These are phyloP conservation scores for Castanopsis chinensis DNA, from an alignment of 306 rosid genomes.

Conservation along the genomic window DNA sequence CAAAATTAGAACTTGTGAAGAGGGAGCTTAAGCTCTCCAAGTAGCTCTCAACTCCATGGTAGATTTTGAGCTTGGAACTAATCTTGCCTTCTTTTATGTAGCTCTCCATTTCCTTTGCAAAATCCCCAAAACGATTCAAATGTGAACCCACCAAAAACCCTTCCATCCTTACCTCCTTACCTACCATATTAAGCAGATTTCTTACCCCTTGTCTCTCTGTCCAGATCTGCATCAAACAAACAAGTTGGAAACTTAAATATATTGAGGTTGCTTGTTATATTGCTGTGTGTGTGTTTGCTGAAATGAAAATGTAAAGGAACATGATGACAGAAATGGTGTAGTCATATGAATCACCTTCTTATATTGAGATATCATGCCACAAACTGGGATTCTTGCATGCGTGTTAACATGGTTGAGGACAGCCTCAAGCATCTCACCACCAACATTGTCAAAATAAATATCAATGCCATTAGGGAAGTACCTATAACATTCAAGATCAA, in stretches of 20 bases:
- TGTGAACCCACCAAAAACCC: conserved; percentile 51
- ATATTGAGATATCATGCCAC: conserved; percentile 72
- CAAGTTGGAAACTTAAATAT: not conserved
- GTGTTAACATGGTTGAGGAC: conserved; percentile 63
- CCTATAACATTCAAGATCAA: conserved; percentile 16
- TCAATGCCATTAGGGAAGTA: conserved; percentile 64
- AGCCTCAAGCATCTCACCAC: conserved; percentile 68
- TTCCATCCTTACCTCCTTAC: conserved; percentile 60
- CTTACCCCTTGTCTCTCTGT: conserved; percentile 59
- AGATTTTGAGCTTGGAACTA: conserved; percentile 39
- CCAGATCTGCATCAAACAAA: conserved; percentile 45
- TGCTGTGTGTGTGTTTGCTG: too few species aligned
- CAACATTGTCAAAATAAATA: conserved; percentile 66
- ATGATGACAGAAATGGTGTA: not conserved
- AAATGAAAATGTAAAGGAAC: not conserved
- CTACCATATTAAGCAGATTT: conserved; percentile 61
- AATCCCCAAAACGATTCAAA: conserved; percentile 54
- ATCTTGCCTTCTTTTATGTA: conserved; percentile 49
- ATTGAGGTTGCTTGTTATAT: not conserved
- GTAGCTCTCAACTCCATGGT: conserved; percentile 45
- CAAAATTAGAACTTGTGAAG: conserved; percentile 52
- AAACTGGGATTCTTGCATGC: conserved; percentile 51
- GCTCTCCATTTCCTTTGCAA: conserved; percentile 50
- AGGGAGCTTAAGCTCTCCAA: conserved; percentile 46
- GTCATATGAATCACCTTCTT: conserved; percentile 36